Evolutionary conservation across 2,329 filamentous ascomycete species (phyloP).

Genomic region (Amylocarpus encephaloides): DNA sequence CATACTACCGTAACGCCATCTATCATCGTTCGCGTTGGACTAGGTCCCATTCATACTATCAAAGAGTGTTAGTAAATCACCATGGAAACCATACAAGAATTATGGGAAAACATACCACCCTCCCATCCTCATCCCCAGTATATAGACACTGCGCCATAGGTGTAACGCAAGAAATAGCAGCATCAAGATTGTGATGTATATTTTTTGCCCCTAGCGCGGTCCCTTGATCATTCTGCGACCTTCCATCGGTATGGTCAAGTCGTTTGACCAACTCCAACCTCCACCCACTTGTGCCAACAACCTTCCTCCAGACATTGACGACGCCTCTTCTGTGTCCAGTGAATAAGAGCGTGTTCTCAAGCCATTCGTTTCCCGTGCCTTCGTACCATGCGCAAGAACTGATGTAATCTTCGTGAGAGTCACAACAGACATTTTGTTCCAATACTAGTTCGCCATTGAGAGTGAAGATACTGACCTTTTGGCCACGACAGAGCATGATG

Average conservation of each 20-base stretch:
- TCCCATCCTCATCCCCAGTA: conserved; percentile 87
- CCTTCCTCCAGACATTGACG: conserved; percentile 68
- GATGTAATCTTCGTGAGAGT: conserved; percentile 65
- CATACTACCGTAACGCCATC: background rate
- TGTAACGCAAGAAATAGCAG: conserved; percentile 78
- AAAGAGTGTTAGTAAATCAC: conserved; percentile 6
- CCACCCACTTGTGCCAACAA: conserved; percentile 54
- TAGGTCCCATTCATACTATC: conserved; percentile 36
- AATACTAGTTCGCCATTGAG: conserved; percentile 81
- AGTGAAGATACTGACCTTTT: conserved; percentile 71
- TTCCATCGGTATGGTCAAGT: conserved; percentile 71
- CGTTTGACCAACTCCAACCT: conserved; percentile 71
- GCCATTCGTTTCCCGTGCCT: conserved; percentile 85
- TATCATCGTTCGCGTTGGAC: conserved; percentile 42
- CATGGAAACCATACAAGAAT: background rate
- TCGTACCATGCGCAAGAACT: conserved; percentile 89
- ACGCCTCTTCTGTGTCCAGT: conserved; percentile 80
- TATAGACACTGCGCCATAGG: conserved; percentile 81
- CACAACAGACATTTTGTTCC: conserved; percentile 71
- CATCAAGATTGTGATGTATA: conserved; percentile 42
- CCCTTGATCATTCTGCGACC: conserved; percentile 32
- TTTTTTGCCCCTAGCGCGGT: conserved; percentile 20
- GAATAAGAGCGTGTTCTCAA: conserved; percentile 79
- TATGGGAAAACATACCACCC: conserved; percentile 60
- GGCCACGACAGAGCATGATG: conserved; percentile 75